Conservation (phyloP, 345 rosid species). For the Eucalyptus guilfoylei region DNA sequence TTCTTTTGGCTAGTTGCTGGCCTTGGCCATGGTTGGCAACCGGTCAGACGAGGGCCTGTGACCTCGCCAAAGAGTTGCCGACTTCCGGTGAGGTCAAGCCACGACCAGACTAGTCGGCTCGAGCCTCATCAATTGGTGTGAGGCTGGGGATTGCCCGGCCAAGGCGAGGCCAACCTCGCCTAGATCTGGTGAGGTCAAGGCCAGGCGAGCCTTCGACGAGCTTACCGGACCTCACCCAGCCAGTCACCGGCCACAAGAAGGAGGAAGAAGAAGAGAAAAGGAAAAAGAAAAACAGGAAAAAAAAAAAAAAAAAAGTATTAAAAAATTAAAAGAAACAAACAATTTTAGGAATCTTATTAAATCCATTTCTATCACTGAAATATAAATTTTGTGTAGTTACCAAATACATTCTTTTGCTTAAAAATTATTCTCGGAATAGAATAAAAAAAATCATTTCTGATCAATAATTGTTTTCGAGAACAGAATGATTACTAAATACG, state of each 20-base stretch:
- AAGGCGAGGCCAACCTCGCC: background rate
- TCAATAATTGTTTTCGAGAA: fast-evolving
- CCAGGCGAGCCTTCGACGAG: fast-evolving
- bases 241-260: fast-evolving
- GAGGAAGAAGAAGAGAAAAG: background rate
- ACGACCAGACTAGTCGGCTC: fast-evolving
- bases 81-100: background rate
- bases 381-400: fast-evolving
- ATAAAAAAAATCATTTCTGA: too few species aligned
- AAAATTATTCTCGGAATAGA: too few species aligned
- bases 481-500: fast-evolving
- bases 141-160: fast-evolving
- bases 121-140: fast-evolving
- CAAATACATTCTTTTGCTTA: too few species aligned
- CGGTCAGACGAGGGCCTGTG: fast-evolving
- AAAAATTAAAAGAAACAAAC: too few species aligned
- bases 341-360: too few species aligned
- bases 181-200: too few species aligned
- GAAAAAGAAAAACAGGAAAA: fast-evolving
- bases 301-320: too few species aligned
- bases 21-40: background rate
- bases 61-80: fast-evolving
- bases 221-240: fast-evolving
- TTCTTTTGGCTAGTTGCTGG: background rate
- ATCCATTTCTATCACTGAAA: fast-evolving